Conservation (phyloP, 2,329 filamentous ascomycete species). For the Parastagonospora avenae region DNA sequence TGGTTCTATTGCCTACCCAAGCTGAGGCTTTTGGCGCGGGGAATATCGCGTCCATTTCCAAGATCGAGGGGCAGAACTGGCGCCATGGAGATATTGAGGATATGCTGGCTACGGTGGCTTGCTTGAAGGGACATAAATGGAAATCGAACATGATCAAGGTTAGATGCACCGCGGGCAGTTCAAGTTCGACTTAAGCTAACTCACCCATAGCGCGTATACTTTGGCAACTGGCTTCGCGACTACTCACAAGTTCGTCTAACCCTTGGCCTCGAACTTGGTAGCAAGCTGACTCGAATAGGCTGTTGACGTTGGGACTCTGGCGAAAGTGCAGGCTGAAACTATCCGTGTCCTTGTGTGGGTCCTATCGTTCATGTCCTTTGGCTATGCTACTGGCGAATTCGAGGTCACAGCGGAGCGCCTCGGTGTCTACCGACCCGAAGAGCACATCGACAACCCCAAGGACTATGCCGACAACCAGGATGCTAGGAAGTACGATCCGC, state of each 20-base stretch:
- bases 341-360: constrained; percentile 62
- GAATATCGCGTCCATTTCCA: constrained; percentile 49
- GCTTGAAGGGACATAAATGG: constrained; percentile 50
- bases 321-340: constrained; percentile 57
- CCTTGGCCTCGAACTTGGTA: constrained; percentile 30
- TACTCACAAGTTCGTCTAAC: constrained; percentile 57
- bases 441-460: constrained; percentile 53
- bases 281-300: constrained; percentile 53
- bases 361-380: constrained; percentile 61
- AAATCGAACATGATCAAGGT: constrained; percentile 54
- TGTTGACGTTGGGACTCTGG: constrained; percentile 60
- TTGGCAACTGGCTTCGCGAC: constrained; percentile 56
- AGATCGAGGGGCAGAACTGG: constrained; percentile 56
- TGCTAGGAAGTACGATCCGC: constrained; percentile 78
- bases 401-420: constrained; percentile 61
- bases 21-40: constrained; percentile 55
- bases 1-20: constrained; percentile 43
- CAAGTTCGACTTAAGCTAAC: constrained; percentile 1
- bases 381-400: constrained; percentile 62
- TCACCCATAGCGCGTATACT: constrained; percentile 44
- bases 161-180: background rate
- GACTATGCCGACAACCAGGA: constrained; percentile 70
- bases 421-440: constrained; percentile 55
- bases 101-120: constrained; percentile 56
- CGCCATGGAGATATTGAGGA: constrained; percentile 60